These are phyloP conservation scores for Pichia sp. DNA, from an alignment of 1,139 yeast genomes.

Conservation along the genomic window DNA sequence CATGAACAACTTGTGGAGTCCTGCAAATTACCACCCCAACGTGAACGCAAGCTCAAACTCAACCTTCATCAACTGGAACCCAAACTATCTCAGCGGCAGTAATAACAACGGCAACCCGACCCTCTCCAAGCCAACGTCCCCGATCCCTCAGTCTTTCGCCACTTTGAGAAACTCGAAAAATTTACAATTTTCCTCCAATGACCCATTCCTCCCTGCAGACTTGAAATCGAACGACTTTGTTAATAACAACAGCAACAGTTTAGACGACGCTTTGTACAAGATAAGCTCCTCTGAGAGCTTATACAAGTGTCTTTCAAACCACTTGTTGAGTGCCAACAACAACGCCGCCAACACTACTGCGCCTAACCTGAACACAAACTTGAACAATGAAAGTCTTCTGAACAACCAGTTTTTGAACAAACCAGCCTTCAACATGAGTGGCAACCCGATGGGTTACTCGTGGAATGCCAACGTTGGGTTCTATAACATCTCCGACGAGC, in stretches of 20 bases:
- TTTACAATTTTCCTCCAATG: constrained; percentile 9
- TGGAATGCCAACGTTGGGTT: not conserved
- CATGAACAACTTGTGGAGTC: not conserved
- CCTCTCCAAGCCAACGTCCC: constrained; percentile 9
- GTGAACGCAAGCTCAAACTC: not conserved
- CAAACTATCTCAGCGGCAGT: not conserved
- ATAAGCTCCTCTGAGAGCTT: not conserved
- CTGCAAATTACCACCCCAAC: not conserved
- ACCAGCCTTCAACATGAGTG: not conserved
- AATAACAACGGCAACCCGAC: constrained; percentile 3
- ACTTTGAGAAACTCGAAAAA: constrained; percentile 6
- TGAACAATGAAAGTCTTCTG: constrained; percentile 11
- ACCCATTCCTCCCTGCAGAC: constrained; percentile 14
- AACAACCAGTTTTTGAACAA: constrained; percentile 15
- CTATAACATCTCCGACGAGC: not conserved
- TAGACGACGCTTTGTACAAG: not conserved
- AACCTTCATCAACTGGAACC: constrained; percentile 8
- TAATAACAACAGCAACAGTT: not conserved
- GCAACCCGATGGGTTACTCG: not conserved
- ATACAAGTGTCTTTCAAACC: constrained; percentile 1
- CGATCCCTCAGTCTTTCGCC: constrained; percentile 1
- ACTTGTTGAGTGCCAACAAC: not conserved
- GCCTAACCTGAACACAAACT: not conserved
- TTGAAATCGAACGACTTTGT: not conserved
- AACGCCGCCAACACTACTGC: not conserved